Conservation (phyloP, 148 eudicot genomes). For the Bassia scoparia region DNA sequence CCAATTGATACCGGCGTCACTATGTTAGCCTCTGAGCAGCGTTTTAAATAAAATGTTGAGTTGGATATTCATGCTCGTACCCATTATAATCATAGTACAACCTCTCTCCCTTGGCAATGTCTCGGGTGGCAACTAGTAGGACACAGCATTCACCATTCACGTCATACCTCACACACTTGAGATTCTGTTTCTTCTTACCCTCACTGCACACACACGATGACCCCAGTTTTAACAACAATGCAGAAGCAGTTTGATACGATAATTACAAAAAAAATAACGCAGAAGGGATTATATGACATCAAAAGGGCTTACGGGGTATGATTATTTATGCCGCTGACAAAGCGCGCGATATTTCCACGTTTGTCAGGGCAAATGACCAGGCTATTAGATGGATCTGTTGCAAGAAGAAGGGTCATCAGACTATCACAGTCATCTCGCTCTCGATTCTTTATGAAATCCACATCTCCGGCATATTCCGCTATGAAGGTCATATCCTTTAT, state of each 20-base stretch:
- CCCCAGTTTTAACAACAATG: not conserved
- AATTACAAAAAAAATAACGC: too few relatives aligned
- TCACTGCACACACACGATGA: conserved; percentile 44
- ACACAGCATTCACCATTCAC: conserved; percentile 81
- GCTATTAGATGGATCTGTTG: conserved; percentile 57
- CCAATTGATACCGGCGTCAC: not conserved
- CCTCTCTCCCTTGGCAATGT: conserved; percentile 89
- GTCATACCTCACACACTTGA: conserved; percentile 78
- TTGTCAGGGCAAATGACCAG: conserved; percentile 88
- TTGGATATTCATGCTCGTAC: conserved; percentile 81
- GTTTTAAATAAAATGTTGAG: conserved; percentile 67
- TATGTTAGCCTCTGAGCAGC: conserved; percentile 15
- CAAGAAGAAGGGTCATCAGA: conserved; percentile 85
- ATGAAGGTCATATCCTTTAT: conserved; percentile 82
- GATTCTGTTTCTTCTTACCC: conserved; percentile 73
- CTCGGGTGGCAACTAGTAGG: conserved; percentile 74
- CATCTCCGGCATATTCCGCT: conserved; percentile 83
- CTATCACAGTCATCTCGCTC: conserved; percentile 87
- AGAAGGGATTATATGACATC: not conserved
- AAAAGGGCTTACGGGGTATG: conserved; percentile 58
- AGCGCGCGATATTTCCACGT: conserved; percentile 89
- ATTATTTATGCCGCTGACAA: conserved; percentile 90
- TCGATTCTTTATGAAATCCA: conserved; percentile 79
- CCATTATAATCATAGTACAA: conserved; percentile 92
- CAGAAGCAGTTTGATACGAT: not conserved